A percentile compares a stretch with the other conserved stretches of the same genome.
These are phyloP conservation scores for Dichotomocladium elegans DNA, from an alignment of 371 early-diverging fungal genomes.

Conservation along the genomic window DNA sequence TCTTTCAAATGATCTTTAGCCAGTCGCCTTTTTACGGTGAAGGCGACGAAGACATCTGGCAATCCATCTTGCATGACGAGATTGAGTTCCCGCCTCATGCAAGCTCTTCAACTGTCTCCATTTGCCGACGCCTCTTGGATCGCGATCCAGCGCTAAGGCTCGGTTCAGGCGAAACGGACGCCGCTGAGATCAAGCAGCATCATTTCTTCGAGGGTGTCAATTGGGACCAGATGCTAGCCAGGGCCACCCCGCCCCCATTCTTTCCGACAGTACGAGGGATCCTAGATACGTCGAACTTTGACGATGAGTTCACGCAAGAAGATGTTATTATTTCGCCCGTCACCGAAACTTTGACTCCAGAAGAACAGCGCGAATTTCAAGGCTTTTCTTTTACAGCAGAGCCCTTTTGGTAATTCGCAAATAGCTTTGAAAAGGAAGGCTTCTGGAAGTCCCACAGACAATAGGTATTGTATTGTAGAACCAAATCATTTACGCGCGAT, in stretches of 20 bases:
- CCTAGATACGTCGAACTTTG: conserved; percentile 94
- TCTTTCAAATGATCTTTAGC: conserved; percentile 97
- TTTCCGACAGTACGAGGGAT: conserved; percentile 75
- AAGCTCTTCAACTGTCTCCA: conserved; percentile 82
- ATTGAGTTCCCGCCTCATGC: conserved; percentile 88
- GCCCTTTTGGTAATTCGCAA: conserved; percentile 29
- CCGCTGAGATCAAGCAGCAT: conserved; percentile 88
- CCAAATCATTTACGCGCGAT: too few species aligned
- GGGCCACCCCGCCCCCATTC: conserved; percentile 85
- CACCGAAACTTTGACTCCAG: conserved; percentile 65
- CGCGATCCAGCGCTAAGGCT: conserved; percentile 86
- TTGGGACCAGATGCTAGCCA: conserved; percentile 87
- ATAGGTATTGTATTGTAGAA: too few species aligned
- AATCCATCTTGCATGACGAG: conserved; percentile 90
- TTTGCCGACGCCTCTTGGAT: conserved; percentile 75
- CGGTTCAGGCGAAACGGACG: conserved; percentile 79
- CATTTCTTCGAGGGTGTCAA: conserved; percentile 91
- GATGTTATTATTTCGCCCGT: conserved; percentile 86
- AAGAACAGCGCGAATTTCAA: conserved; percentile 88
- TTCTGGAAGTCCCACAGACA: too few species aligned
- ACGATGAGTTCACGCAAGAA: conserved; percentile 90
- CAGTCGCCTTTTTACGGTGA: conserved; percentile 90
- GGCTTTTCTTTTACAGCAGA: conserved; percentile 91
- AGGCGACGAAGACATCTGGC: conserved; percentile 94
- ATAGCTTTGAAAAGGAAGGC: too few species aligned